A percentile compares a stretch with the other conserved stretches of the same genome.
These are phyloP conservation scores for Suhomyces maxii DNA, from an alignment of 1,139 yeast species.

Conservation along the genomic window DNA sequence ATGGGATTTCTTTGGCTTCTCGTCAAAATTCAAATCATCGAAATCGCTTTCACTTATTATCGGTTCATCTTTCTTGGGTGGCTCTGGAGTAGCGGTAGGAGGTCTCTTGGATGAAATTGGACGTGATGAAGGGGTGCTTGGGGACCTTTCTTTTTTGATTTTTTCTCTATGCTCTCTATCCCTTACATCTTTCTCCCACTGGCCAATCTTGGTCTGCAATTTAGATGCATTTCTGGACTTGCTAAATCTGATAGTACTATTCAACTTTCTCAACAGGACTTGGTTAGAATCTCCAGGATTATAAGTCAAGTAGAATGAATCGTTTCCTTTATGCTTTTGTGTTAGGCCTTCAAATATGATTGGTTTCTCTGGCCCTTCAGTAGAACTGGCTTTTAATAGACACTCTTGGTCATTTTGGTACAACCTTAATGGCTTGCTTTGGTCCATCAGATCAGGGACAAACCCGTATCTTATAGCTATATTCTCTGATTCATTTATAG, in stretches of 20 bases:
- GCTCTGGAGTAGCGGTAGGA: constrained; percentile 19
- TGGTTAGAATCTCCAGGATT: constrained; percentile 16
- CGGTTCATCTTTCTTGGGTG: constrained; percentile 21
- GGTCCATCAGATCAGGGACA: constrained; percentile 47
- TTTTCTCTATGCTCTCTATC: background rate
- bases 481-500: constrained; percentile 19
- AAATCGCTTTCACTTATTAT: constrained; percentile 39
- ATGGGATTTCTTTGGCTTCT: constrained; percentile 3
- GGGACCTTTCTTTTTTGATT: constrained; percentile 1
- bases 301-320: constrained; percentile 34
- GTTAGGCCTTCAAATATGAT: constrained; percentile 44
- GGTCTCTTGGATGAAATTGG: constrained; percentile 18
- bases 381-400: constrained; percentile 31
- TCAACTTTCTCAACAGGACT: constrained; percentile 27
- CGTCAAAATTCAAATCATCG: constrained; percentile 29
- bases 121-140: constrained; percentile 1
- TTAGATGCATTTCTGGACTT: constrained; percentile 36
- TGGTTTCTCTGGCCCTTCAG: constrained; percentile 23
- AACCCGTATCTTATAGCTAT: constrained; percentile 45
- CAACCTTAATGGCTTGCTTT: constrained; percentile 31
- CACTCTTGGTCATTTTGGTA: constrained; percentile 39
- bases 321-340: constrained; percentile 29
- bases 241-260: constrained; percentile 37
- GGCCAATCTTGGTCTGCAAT: constrained; percentile 15
- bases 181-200: constrained; percentile 14